Conservation (phyloP, 768 basidiomycete species). For the Mycena indigotica region DNA sequence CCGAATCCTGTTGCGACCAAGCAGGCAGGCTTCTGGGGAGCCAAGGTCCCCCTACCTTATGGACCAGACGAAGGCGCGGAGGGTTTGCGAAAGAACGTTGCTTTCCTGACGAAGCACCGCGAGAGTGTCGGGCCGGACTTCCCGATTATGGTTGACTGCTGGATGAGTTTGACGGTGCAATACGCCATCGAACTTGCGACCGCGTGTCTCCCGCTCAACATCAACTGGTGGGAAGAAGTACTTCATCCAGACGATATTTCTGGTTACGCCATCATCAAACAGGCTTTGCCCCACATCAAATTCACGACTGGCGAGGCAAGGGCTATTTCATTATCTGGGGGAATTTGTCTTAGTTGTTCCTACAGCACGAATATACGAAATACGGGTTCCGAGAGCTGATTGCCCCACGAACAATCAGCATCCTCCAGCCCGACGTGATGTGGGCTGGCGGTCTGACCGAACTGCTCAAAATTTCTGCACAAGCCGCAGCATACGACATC, state of each 20-base stretch:
- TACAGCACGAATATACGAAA: slow-evolving; percentile 33
- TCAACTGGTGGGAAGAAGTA: slow-evolving; percentile 37
- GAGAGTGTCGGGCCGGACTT: slow-evolving; percentile 32
- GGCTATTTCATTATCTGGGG: background rate
- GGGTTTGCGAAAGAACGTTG: slow-evolving; percentile 32
- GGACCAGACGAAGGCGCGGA: slow-evolving; percentile 31
- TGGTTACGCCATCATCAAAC: slow-evolving; percentile 31
- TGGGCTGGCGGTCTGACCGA: slow-evolving; percentile 36
- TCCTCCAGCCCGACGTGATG: slow-evolving; percentile 34
- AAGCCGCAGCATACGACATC: slow-evolving; percentile 48
- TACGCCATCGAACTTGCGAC: slow-evolving; percentile 36
- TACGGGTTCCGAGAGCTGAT: slow-evolving; percentile 37
- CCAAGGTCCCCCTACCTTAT: slow-evolving; percentile 34
- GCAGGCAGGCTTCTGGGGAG: slow-evolving; percentile 32
- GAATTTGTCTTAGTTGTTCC: background rate
- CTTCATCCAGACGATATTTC: slow-evolving; percentile 33
- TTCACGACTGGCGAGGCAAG: slow-evolving; percentile 34
- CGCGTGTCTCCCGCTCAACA: slow-evolving; percentile 30
- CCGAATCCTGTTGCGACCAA: slow-evolving; percentile 29
- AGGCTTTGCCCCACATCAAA: slow-evolving; percentile 33
- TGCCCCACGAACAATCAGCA: slow-evolving; percentile 31
- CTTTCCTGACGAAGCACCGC: slow-evolving; percentile 32
- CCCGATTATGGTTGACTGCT: slow-evolving; percentile 33
- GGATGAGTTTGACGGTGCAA: slow-evolving; percentile 34
- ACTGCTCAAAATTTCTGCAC: slow-evolving; percentile 35